Percentiles rank a stretch among this genome's conserved stretches.
Evolutionary conservation across 768 basidiomycete species (phyloP).

Genomic region (Pilatotrama ljubarskyi): DNA sequence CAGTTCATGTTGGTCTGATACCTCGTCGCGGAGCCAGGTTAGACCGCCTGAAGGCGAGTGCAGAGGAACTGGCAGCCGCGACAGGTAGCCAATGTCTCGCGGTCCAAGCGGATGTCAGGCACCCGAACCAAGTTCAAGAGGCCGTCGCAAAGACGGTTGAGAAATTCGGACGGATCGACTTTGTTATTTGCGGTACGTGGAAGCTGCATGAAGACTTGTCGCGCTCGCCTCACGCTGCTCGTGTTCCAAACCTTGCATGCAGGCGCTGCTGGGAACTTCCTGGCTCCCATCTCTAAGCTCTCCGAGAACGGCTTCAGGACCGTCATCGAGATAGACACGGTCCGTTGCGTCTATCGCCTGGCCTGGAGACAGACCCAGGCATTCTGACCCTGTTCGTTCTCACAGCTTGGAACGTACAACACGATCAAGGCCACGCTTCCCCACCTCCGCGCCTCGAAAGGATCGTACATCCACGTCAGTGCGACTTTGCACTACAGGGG

Average conservation of each 20-base stretch:
- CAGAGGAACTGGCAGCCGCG: constrained; percentile 63
- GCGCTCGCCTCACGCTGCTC: background rate
- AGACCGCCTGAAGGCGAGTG: constrained; percentile 67
- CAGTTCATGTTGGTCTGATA: background rate
- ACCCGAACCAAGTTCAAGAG: constrained; percentile 65
- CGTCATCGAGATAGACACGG: constrained; percentile 92
- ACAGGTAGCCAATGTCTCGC: constrained; percentile 77
- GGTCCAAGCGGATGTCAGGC: constrained; percentile 79
- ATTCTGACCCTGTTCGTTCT: constrained; percentile 1
- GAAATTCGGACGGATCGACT: constrained; percentile 86
- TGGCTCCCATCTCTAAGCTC: constrained; percentile 79
- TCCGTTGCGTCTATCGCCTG: constrained; percentile 33
- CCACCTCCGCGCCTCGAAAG: constrained; percentile 67
- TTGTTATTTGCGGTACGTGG: constrained; percentile 84
- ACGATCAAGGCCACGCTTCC: constrained; percentile 90
- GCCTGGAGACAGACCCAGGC: background rate
- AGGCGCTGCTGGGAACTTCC: constrained; percentile 97
- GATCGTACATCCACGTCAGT: constrained; percentile 87
- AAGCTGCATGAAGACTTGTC: background rate
- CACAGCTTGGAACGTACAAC: constrained; percentile 86
- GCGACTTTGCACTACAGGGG: constrained; percentile 86
- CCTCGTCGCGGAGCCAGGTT: constrained; percentile 44
- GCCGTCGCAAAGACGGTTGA: constrained; percentile 78
- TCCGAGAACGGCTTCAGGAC: constrained; percentile 91
- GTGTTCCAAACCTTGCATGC: background rate